Evolutionary conservation across 768 basidiomycete genomes (phyloP), one percentile per base, ranked within the genome.

Genomic region (Mycena sanguinolenta): DNA sequence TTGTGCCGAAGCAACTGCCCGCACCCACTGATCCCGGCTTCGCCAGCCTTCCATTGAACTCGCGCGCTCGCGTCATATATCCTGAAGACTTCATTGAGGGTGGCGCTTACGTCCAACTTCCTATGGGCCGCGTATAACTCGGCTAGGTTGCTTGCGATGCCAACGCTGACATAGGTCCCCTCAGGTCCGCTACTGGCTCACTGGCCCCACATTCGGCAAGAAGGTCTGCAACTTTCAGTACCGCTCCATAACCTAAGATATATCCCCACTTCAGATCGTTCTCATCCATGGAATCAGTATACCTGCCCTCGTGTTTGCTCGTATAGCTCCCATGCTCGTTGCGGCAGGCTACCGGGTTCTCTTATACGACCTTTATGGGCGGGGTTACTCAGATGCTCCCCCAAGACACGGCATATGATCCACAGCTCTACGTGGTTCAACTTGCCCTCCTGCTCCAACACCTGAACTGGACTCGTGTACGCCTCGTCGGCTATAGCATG

Each of bases 381-480:
- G 88, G 16, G 88, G 88, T 3, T 89, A 89, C 75, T 86, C 87
- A 3, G 89, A 89, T 46, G 89, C 89, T 1, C 88, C n/a, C 89
- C 0, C 80, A 83, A 3, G 80, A 79, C 14, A 80, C 79, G 12
- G 19, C 63, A 4, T 88, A 89, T 66, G 82, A 87, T 58, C 74
- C 81, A 2, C 73, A 79, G 8, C 79, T 89, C 14, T 84, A 87
- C 73, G 85, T 83, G 1, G 87, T 83, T 1, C 88, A 90, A 64
- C 84, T 89, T 14, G 89, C 89, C 1, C 80, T 89, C 13, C 81
- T 89, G 36, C 81, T 89, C 76, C 88, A 90, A 54, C 82, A 89
- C 60, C 72, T 89, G 30, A 77, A 77, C 28, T 90, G 89, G 88
- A 75, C 79, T 13, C 76, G 81, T 36, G 82, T 84, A 0, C 73